These are phyloP conservation scores for Coniochaeta prunicola DNA, from an alignment of 2,329 filamentous ascomycete genomes.

Conservation along the genomic window DNA sequence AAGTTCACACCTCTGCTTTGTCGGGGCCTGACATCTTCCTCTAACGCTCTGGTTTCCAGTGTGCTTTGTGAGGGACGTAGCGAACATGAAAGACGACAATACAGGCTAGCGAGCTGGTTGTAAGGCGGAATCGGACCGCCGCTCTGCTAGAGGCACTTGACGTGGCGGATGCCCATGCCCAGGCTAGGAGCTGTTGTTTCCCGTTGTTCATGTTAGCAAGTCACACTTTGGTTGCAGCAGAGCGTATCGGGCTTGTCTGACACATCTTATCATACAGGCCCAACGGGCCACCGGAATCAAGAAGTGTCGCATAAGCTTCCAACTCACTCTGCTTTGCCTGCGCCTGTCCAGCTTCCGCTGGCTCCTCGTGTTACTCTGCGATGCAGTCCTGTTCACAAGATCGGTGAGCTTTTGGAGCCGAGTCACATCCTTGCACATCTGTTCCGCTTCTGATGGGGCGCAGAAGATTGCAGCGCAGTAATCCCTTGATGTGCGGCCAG, in stretches of 20 bases:
- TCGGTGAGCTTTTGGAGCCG: constrained; percentile 13
- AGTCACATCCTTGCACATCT: constrained; percentile 11
- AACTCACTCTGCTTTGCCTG: constrained; percentile 20
- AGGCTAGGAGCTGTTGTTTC: neutral
- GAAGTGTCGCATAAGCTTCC: constrained; percentile 26
- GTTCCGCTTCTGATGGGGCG: constrained; percentile 10
- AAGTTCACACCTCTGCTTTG: neutral
- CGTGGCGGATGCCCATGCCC: neutral
- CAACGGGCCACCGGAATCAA: constrained; percentile 9
- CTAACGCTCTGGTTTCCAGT: neutral
- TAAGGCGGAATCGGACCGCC: neutral
- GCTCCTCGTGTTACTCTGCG: constrained; percentile 23
- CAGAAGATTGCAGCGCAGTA: constrained; percentile 17
- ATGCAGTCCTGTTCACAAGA: constrained; percentile 20
- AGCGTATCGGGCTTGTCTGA: neutral
- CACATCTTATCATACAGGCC: neutral
- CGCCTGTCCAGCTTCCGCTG: constrained; percentile 20
- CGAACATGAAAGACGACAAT: neutral
- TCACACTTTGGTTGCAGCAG: neutral
- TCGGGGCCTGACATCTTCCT: too few relatives aligned
- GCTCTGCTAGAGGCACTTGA: neutral
- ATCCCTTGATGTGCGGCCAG: constrained; percentile 16
- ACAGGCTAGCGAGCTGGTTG: neutral
- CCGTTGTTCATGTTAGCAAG: neutral
- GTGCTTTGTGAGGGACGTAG: neutral